Conservation (phyloP, 208 protist genomes). For the Leishmania guyanensis region DNA sequence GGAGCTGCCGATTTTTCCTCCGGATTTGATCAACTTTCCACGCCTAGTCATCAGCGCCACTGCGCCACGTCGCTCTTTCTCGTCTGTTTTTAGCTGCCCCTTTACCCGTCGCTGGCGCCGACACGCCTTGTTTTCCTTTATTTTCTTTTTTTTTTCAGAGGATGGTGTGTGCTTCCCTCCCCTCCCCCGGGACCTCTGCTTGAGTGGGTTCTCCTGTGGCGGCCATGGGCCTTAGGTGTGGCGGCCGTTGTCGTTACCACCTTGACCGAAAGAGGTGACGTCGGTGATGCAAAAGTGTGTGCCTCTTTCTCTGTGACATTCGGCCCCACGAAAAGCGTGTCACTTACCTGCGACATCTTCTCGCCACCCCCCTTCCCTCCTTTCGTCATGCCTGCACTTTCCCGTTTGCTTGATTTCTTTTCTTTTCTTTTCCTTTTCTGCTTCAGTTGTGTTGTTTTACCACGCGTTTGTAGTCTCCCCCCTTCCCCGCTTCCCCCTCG, state of each 20-base stretch:
- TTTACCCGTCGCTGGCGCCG: not conserved
- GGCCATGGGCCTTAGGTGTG: not conserved
- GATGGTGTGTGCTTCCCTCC: not conserved
- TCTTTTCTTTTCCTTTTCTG: conserved; percentile 15
- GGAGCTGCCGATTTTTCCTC: not conserved
- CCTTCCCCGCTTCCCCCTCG: not conserved
- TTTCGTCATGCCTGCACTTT: not conserved
- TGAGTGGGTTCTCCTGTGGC: not conserved
- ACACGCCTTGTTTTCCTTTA: not conserved
- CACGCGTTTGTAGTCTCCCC: not conserved
- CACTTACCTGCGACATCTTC: not conserved
- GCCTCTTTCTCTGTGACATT: not conserved
- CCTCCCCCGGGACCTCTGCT: not conserved
- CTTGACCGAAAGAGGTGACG: not conserved
- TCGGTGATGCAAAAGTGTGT: not conserved
- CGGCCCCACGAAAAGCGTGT: not conserved
- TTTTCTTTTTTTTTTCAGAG: not conserved
- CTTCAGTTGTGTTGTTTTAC: not conserved
- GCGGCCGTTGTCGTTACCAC: not conserved
- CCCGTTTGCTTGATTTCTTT: not conserved
- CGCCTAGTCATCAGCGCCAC: not conserved
- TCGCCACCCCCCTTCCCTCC: not conserved
- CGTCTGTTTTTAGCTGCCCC: not conserved
- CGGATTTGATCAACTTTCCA: not conserved
- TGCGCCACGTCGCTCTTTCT: not conserved